These are phyloP conservation scores for Paramecium biaurelia DNA, from an alignment of 73 alveolate species.

Conservation along the genomic window DNA sequence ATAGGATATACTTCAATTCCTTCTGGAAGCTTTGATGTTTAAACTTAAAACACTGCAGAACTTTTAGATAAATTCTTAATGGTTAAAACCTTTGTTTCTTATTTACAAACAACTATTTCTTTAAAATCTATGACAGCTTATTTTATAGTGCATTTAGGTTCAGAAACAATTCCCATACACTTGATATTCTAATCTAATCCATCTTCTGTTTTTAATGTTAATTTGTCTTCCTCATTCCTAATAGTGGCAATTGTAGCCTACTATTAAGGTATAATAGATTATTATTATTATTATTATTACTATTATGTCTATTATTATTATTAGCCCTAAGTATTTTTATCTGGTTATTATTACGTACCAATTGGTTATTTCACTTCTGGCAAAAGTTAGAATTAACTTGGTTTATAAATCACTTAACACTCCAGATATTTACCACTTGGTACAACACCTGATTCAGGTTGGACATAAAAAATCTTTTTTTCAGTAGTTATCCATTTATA, in stretches of 20 bases:
- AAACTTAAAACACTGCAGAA: conserved; percentile 80
- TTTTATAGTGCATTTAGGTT: conserved; percentile 79
- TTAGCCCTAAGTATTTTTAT: neutral
- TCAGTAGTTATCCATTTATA: conserved; percentile 84
- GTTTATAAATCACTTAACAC: conserved; percentile 46
- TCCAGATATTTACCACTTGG: conserved; percentile 25
- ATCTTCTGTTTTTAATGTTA: conserved; percentile 86
- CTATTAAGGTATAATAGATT: neutral
- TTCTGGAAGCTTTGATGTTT: conserved; percentile 66
- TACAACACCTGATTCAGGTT: conserved; percentile 55
- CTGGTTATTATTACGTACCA: neutral
- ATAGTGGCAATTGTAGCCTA: conserved; percentile 26
- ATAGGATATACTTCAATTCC: conserved; percentile 76
- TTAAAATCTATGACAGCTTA: conserved; percentile 80
- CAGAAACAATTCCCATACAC: conserved; percentile 89
- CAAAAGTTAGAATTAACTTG: neutral
- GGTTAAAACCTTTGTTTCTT: conserved; percentile 75
- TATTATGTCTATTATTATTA: neutral
- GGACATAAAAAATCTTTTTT: conserved; percentile 35
- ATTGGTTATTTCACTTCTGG: neutral
- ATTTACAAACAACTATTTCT: conserved; percentile 80
- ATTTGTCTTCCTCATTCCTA: conserved; percentile 82
- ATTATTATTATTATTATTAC: neutral
- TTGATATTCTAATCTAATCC: conserved; percentile 85
- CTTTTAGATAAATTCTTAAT: conserved; percentile 75